Percentiles rank a stretch among this genome's conserved stretches.
Conservation (phyloP, 208 protist genomes). For the Entamoeba nuttalli region DNA sequence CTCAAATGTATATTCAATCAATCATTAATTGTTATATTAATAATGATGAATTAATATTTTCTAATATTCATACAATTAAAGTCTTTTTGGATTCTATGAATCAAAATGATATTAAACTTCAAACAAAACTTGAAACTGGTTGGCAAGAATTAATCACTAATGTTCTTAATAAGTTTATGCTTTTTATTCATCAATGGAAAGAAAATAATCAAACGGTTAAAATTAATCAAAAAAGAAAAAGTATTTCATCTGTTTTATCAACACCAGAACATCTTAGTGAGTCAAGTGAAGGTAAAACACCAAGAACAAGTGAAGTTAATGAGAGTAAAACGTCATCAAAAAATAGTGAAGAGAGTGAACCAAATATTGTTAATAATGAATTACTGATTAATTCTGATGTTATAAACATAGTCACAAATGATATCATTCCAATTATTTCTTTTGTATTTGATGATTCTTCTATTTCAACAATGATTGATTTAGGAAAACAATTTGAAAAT, state of each 20-base stretch:
- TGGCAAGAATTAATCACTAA: background rate
- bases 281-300: background rate
- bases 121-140: background rate
- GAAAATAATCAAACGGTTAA: background rate
- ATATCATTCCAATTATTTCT: background rate
- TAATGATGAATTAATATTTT: background rate
- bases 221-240: background rate
- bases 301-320: background rate
- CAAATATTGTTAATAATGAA: background rate
- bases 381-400: background rate
- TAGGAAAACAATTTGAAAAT: background rate
- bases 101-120: background rate
- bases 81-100: background rate
- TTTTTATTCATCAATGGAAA: background rate
- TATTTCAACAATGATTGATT: background rate
- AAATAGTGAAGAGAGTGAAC: background rate
- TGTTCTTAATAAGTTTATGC: background rate
- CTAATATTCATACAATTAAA: background rate
- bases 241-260: background rate
- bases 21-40: background rate
- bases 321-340: background rate
- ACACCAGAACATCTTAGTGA: background rate
- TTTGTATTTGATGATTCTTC: background rate
- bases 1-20: background rate
- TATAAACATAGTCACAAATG: background rate